Evolutionary conservation across 2,329 filamentous ascomycete species (phyloP).

Genomic region (Aspergillus novoparasiticus): DNA sequence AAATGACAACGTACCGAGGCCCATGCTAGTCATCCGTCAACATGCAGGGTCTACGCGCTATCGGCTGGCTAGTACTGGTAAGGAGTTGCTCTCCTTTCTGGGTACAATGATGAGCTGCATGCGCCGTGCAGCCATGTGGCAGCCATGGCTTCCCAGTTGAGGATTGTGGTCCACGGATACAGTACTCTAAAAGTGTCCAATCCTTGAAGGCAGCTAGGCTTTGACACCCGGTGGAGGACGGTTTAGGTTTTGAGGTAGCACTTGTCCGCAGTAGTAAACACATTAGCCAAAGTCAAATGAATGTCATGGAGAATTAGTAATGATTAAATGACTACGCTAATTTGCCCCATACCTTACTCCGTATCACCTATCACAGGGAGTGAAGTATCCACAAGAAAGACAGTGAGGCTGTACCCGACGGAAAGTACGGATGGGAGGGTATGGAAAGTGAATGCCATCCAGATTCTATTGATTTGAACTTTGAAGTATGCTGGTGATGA

Average conservation of each 20-base stretch:
- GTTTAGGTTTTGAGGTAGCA: background rate
- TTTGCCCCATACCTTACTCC: background rate
- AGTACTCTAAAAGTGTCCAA: background rate
- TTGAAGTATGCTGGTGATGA: background rate
- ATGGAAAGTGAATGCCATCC: background rate
- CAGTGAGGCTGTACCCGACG: background rate
- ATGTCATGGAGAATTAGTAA: slow-evolving; percentile 1
- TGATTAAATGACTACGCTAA: background rate
- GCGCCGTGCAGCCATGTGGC: background rate
- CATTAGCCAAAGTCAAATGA: background rate
- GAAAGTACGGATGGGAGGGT: background rate
- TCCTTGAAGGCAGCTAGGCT: background rate
- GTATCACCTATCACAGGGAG: background rate
- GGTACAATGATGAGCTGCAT: background rate
- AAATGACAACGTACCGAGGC: background rate
- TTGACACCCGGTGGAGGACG: background rate
- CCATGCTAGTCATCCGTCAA: background rate
- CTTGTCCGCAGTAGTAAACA: background rate
- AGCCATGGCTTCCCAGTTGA: background rate
- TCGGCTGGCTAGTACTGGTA: background rate
- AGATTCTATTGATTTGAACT: too few relatives aligned
- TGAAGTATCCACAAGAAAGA: background rate
- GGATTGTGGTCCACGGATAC: background rate
- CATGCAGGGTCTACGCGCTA: background rate
- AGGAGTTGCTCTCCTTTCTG: background rate